Conservation (phyloP, 768 basidiomycete genomes). For the Artomyces pyxidatus region DNA sequence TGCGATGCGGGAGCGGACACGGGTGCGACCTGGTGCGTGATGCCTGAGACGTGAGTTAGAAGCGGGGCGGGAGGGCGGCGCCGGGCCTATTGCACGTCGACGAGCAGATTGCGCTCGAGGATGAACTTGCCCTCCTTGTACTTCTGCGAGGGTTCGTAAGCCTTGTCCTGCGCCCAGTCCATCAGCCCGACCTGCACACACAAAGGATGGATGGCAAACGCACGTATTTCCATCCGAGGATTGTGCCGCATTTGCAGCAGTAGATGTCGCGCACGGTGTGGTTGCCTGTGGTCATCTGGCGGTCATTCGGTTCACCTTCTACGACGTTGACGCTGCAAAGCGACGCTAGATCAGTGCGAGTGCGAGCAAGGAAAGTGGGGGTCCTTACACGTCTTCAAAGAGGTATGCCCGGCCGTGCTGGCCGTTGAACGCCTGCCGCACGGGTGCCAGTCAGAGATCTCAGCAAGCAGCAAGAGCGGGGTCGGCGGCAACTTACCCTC, state of each 20-base stretch:
- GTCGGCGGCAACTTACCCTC: conserved; percentile 42
- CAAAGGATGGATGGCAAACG: conserved; percentile 22
- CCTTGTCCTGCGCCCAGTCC: conserved; percentile 59
- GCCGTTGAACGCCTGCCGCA: conserved; percentile 83
- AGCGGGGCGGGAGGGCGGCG: conserved; percentile 5
- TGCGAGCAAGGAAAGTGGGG: not conserved
- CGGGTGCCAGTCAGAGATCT: conserved; percentile 7
- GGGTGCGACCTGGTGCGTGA: conserved; percentile 9
- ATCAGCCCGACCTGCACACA: conserved; percentile 3
- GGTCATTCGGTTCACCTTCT: conserved; percentile 83
- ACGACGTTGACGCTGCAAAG: conserved; percentile 75
- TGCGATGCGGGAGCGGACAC: conserved; percentile 2
- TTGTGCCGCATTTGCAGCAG: conserved; percentile 82
- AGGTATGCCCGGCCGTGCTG: conserved; percentile 95
- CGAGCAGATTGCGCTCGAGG: conserved; percentile 86
- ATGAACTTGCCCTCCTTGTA: conserved; percentile 99
- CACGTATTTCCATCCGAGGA: conserved; percentile 98
- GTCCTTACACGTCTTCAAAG: conserved; percentile 84
- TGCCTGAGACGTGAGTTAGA: conserved; percentile 9
- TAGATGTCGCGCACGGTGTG: conserved; percentile 95
- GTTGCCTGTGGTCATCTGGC: conserved; percentile 94
- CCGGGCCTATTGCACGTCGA: conserved; percentile 69
- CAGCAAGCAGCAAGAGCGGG: conserved; percentile 11
- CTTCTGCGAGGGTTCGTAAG: conserved; percentile 83
- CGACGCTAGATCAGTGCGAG: conserved; percentile 13